Conservation (phyloP, 1,284 basidiomycete genomes). For the Trametes pubescens region DNA sequence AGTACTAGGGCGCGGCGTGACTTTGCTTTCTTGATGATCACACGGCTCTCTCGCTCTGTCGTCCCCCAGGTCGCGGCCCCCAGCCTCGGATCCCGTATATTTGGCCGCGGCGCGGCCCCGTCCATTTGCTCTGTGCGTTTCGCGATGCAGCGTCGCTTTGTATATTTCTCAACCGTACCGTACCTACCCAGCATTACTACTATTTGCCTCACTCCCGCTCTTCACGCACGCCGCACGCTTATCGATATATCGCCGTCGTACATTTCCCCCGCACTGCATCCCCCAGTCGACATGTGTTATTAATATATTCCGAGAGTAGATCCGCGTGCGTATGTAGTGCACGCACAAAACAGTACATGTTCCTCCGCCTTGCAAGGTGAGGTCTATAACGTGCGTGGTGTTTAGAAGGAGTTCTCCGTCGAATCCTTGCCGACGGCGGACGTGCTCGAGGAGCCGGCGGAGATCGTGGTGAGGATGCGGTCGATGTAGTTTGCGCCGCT, state of each 20-base stretch:
- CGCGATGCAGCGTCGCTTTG: conserved; percentile 1
- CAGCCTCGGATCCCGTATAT: conserved; percentile 1
- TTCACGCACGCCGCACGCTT: not conserved
- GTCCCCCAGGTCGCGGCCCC: conserved; percentile 6
- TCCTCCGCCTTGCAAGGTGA: not conserved
- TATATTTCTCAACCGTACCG: conserved; percentile 7
- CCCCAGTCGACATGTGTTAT: conserved; percentile 20
- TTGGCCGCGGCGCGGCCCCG: conserved; percentile 14
- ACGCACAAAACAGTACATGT: conserved; percentile 14
- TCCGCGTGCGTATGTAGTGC: conserved; percentile 16
- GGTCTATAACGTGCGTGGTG: not conserved
- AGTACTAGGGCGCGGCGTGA: not conserved
- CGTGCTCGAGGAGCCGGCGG: conserved; percentile 85
- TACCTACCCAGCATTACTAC: conserved; percentile 8
- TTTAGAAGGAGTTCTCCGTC: conserved; percentile 82
- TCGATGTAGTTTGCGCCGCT: conserved; percentile 91
- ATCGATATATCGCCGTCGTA: conserved; percentile 5
- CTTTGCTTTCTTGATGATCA: conserved; percentile 8
- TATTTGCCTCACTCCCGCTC: not conserved
- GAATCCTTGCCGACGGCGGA: conserved; percentile 84
- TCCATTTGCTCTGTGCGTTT: not conserved
- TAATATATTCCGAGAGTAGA: conserved; percentile 22
- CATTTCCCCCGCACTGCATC: conserved; percentile 17
- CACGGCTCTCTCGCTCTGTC: not conserved
- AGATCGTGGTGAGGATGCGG: conserved; percentile 77